These are phyloP conservation scores for Alternaria tenuissima DNA, from an alignment of 2,329 filamentous ascomycete genomes.

Conservation along the genomic window DNA sequence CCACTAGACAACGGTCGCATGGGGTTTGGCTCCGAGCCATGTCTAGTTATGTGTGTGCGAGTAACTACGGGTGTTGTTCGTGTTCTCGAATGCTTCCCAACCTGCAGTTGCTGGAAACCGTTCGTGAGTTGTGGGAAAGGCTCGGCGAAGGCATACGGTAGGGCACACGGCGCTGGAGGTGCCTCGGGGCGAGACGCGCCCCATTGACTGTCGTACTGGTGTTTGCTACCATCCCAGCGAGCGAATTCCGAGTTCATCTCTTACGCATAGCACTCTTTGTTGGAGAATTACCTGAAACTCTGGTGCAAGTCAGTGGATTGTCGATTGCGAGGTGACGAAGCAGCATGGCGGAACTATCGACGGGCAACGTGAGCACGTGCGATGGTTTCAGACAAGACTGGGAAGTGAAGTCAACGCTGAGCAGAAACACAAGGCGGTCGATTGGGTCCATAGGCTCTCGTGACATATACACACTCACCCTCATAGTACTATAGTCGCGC, in stretches of 20 bases:
- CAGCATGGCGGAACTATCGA: constrained; percentile 15
- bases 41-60: constrained; percentile 47
- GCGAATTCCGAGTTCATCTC: constrained; percentile 50
- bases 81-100: constrained; percentile 37
- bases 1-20: constrained; percentile 45
- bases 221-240: constrained; percentile 45
- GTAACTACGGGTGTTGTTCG: constrained; percentile 46
- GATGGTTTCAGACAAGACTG: constrained; percentile 10
- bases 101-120: constrained; percentile 38
- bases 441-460: constrained; percentile 23
- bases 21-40: constrained; percentile 46
- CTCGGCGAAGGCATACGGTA: constrained; percentile 41
- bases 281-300: constrained; percentile 29
- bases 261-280: constrained; percentile 46
- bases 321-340: constrained; percentile 4
- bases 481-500: constrained; percentile 43
- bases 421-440: constrained; percentile 19
- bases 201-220: constrained; percentile 43
- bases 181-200: constrained; percentile 32
- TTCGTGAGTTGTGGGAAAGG: constrained; percentile 33
- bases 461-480: constrained; percentile 46
- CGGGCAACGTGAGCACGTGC: constrained; percentile 16
- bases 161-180: constrained; percentile 28
- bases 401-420: constrained; percentile 16
- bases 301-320: constrained; percentile 37